Base-by-base conservation (phyloP, 1,284 basidiomycete species). In the Ustilago bromivora region DNA sequence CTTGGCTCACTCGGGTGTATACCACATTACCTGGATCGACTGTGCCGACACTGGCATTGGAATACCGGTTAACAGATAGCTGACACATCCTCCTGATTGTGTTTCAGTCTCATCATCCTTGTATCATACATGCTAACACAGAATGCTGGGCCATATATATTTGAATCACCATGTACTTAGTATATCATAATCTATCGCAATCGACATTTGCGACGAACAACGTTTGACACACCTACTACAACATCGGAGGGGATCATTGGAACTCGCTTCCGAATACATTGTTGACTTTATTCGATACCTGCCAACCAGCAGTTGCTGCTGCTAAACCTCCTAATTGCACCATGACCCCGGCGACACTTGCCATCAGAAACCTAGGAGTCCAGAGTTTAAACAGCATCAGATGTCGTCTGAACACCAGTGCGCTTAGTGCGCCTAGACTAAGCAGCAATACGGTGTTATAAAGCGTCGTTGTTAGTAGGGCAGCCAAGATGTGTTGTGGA, bases 351-450 rank as follows among this genome's bases (percentile, higher is more conserved):
- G 84, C 85, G 4, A 88, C 84, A 0, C 89, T 92, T 0, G 90
- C 92, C 15, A 91, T 86, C 92, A 98, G 96, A 85, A 96, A 96
- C 68, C 96, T 88, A 58, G 97, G 97, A 35, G 95, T 95, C 85
- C 98, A 99, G 6, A 98, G 92, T 87, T 98, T 98, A 95, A 96
- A 99, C 41, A 98, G 95, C 96, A 99, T 98, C 78, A 99, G 87
- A 87, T 99, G 97, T 47, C 96, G 87, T 65, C 95, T 87, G 62
- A 98, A 88, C 6, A 91, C 86, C 4, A 94, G 91, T 10, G 91
- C 90, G 3, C 92, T 91, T 7, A 96, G 84, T 0, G 61, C 98
- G 87, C 61, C 62, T 2, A 47, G 36, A 4, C 52, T 32, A 11
- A 60, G 3, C 19, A 75, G 43, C 35, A 97, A 84, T 3, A 88